Evolutionary conservation across 73 alveolate species (phyloP).

Genomic region (Stentor roeselii): DNA sequence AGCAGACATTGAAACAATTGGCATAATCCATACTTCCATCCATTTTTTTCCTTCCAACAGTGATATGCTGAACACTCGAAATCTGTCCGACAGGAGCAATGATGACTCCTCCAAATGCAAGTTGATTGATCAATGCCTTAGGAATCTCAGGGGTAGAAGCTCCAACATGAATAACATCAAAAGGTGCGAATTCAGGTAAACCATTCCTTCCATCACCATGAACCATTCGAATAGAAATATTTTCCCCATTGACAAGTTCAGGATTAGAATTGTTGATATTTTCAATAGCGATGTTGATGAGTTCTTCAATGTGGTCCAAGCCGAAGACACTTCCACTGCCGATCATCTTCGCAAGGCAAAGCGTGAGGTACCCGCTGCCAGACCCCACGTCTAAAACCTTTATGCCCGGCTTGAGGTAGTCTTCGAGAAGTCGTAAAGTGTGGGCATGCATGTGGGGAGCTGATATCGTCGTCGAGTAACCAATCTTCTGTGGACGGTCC

Average conservation of each 20-base stretch:
- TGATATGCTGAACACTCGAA: background rate
- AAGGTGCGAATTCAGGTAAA: constrained; percentile 59
- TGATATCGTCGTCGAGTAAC: constrained; percentile 48
- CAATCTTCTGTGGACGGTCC: constrained; percentile 49
- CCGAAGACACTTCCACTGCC: constrained; percentile 53
- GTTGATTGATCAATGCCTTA: constrained; percentile 34
- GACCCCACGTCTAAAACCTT: constrained; percentile 56
- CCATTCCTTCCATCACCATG: constrained; percentile 82
- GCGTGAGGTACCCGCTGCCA: constrained; percentile 62
- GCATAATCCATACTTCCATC: background rate
- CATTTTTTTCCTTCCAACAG: background rate
- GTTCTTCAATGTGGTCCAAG: constrained; percentile 51
- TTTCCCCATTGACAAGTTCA: constrained; percentile 32
- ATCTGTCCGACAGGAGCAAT: constrained; percentile 62
- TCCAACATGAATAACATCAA: constrained; percentile 82
- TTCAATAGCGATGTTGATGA: constrained; percentile 28
- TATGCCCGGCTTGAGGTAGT: constrained; percentile 28
- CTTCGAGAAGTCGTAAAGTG: constrained; percentile 39
- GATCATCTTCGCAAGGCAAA: constrained; percentile 44
- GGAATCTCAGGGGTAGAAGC: constrained; percentile 60
- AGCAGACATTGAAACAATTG: background rate
- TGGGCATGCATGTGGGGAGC: constrained; percentile 68
- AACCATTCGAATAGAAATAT: constrained; percentile 26
- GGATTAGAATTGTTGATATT: constrained; percentile 36
- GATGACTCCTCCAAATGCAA: constrained; percentile 55